phyloP scores from a whole-genome alignment of 257 asterid species.

The Paulownia fortunei region DNA sequence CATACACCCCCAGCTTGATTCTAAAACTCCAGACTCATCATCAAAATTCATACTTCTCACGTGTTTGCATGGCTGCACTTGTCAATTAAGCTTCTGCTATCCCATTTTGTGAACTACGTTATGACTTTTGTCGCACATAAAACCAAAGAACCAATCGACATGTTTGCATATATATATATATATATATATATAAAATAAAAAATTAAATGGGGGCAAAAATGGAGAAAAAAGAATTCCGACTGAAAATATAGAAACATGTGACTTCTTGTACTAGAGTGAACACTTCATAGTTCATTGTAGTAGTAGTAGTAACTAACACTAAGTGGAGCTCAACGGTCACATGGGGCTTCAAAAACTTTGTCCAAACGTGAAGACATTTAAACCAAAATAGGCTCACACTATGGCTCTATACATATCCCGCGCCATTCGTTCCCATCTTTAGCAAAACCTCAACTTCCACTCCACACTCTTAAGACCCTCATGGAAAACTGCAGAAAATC shows the following conservation, averaged over 20 bases:
- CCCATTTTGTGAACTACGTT: constrained; percentile 26
- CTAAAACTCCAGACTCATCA: no score
- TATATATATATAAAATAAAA: no score
- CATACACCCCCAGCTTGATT: no score
- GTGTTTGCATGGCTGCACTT: constrained; percentile 44
- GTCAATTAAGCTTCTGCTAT: no score
- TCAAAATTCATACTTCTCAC: constrained; percentile 44
- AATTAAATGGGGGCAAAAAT: no score
- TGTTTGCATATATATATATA: no score
- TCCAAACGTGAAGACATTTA: constrained; percentile 85
- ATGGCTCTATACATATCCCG: constrained; percentile 51
- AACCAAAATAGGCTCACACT: constrained; percentile 46
- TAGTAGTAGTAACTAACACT: constrained; percentile 25
- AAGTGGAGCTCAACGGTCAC: constrained; percentile 61
- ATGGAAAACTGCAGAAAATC: constrained; percentile 78
- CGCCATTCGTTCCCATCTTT: constrained; percentile 43
- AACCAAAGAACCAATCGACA: no score
- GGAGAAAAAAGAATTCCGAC: no score
- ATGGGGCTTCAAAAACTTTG: constrained; percentile 50
- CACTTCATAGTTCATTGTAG: constrained; percentile 20
- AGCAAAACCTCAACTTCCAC: constrained; percentile 28
- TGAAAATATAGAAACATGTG: constrained; percentile 37
- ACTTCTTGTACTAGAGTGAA: constrained; percentile 32
- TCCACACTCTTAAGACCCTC: no score
- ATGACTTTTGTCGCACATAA: background rate